These are phyloP conservation scores for Xylariaceae sp. DNA, from an alignment of 2,329 filamentous ascomycete genomes.

Conservation along the genomic window DNA sequence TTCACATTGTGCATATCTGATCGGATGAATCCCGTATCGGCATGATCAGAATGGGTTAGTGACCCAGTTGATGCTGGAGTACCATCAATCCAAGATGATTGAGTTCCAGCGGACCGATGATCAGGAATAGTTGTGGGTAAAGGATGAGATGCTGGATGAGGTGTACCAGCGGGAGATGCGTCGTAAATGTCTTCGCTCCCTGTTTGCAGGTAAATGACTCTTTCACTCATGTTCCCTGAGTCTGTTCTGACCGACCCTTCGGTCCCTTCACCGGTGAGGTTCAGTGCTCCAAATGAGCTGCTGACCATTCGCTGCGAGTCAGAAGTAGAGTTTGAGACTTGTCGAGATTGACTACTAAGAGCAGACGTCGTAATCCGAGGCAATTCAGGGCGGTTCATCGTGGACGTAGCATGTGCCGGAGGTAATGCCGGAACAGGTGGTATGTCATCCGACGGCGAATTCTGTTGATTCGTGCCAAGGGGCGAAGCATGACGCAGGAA, in stretches of 20 bases:
- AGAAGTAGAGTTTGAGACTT: constrained; percentile 18
- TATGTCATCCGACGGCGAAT: constrained; percentile 10
- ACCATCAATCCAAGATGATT: constrained; percentile 22
- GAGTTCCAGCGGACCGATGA: constrained; percentile 19
- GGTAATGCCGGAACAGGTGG: constrained; percentile 21
- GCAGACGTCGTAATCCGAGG: constrained; percentile 28
- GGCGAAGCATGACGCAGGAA: constrained; percentile 51
- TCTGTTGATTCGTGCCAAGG: constrained; percentile 29
- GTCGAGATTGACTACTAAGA: constrained; percentile 15
- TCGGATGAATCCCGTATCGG: too few species aligned
- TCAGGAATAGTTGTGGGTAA: constrained; percentile 19
- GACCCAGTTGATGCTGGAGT: constrained; percentile 24
- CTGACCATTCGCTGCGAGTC: constrained; percentile 12
- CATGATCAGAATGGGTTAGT: constrained; percentile 10
- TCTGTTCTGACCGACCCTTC: not conserved
- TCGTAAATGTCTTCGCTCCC: constrained; percentile 29
- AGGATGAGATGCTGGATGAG: constrained; percentile 20
- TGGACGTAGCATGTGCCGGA: constrained; percentile 10
- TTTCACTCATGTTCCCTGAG: constrained; percentile 1
- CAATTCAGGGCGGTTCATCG: constrained; percentile 24
- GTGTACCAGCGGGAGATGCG: constrained; percentile 24
- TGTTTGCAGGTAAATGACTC: constrained; percentile 2
- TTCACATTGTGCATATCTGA: too few species aligned
- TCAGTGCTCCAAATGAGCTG: constrained; percentile 8
- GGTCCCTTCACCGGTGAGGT: constrained; percentile 5